These are phyloP conservation scores for Centrapalus pauciflorus DNA, from an alignment of 129 eudicot genomes.

Conservation along the genomic window DNA sequence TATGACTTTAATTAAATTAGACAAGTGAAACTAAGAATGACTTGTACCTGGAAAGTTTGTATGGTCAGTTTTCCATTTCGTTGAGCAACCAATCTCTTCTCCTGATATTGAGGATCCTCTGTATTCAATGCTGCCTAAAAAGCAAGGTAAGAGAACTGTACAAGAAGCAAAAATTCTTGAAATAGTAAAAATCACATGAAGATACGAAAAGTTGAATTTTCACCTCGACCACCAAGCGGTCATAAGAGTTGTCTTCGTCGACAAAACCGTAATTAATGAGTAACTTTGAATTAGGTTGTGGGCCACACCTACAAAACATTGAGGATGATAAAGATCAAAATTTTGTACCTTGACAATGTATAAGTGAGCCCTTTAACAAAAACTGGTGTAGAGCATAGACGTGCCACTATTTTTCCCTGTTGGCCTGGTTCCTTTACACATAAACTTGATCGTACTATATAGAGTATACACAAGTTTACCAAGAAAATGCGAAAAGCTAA, in stretches of 20 bases:
- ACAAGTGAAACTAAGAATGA: conserved; percentile 11
- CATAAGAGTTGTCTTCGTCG: conserved; percentile 84
- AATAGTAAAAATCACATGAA: neutral
- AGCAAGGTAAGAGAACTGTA: conserved; percentile 3
- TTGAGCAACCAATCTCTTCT: conserved; percentile 93
- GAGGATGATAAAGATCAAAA: conserved; percentile 5
- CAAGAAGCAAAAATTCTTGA: conserved; percentile 1
- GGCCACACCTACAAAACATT: conserved; percentile 78
- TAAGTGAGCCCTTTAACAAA: neutral
- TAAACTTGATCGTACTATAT: neutral
- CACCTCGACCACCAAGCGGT: conserved; percentile 80
- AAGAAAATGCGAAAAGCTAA: neutral
- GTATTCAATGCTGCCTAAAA: conserved; percentile 88
- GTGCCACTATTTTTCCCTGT: too few species aligned
- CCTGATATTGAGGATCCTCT: conserved; percentile 98
- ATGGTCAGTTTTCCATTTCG: conserved; percentile 81
- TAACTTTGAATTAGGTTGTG: conserved; percentile 94
- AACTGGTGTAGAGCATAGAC: neutral
- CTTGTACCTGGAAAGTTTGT: conserved; percentile 62
- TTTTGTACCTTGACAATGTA: neutral
- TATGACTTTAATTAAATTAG: neutral
- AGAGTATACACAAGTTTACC: neutral
- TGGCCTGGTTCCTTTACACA: neutral
- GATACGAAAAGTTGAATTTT: conserved; percentile 6
- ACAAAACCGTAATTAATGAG: conserved; percentile 95